These are phyloP conservation scores for Entomortierella lignicola DNA, from an alignment of 192 early-diverging fungal genomes.

Conservation along the genomic window DNA sequence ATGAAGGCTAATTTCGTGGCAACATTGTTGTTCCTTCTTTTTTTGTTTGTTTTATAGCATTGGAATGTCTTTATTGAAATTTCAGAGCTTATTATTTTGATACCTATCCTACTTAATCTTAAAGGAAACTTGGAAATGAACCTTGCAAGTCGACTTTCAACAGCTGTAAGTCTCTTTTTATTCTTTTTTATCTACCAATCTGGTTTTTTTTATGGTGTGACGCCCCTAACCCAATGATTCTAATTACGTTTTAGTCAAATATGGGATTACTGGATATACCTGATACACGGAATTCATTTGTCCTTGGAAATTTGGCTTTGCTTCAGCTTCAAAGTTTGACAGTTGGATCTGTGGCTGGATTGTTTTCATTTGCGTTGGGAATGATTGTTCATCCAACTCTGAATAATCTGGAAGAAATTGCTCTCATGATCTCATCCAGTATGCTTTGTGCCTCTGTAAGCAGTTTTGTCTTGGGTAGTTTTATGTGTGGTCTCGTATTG, in stretches of 20 bases:
- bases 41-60: no score
- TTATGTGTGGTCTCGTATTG: conserved; percentile 77
- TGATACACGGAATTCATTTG: conserved; percentile 61
- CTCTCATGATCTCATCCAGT: conserved; percentile 70
- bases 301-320: conserved; percentile 80
- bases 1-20: no score
- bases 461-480: conserved; percentile 76
- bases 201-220: conserved; percentile 7
- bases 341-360: conserved; percentile 78
- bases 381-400: conserved; percentile 60
- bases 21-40: no score
- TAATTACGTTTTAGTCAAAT: conserved; percentile 57
- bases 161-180: conserved; percentile 58
- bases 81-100: conserved; percentile 85
- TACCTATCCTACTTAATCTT: conserved; percentile 87
- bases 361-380: conserved; percentile 73
- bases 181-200: not conserved
- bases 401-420: conserved; percentile 57
- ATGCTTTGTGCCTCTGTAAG: conserved; percentile 76
- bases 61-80: conserved; percentile 76
- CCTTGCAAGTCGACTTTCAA: conserved; percentile 87
- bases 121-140: conserved; percentile 96
- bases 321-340: conserved; percentile 81
- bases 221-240: not conserved
- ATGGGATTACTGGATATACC: conserved; percentile 72